phyloP scores from a whole-genome alignment of 2,329 filamentous ascomycete species.

The Beauveria medogensis region DNA sequence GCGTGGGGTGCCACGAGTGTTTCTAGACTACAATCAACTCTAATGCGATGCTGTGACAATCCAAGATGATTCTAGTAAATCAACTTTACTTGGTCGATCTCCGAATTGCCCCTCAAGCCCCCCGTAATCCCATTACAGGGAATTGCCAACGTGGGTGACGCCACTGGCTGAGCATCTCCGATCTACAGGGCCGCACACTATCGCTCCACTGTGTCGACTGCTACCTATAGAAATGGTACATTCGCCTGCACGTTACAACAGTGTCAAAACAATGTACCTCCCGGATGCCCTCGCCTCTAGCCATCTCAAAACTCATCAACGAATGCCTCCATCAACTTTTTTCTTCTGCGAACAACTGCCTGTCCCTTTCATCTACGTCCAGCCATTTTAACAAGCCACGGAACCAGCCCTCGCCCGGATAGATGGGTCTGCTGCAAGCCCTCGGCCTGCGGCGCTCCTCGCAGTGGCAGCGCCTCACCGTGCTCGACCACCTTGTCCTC shows the following conservation, averaged over 20 bases:
- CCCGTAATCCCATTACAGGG: neutral
- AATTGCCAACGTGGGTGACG: neutral
- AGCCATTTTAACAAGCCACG: neutral
- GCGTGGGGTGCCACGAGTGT: no score
- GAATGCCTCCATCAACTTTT: neutral
- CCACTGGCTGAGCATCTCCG: neutral
- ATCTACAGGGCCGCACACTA: neutral
- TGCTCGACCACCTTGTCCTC: constrained; percentile 55
- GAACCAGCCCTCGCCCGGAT: neutral
- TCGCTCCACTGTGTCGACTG: neutral
- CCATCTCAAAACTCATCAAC: neutral
- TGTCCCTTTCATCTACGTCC: neutral
- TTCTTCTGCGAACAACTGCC: neutral
- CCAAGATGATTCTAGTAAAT: no score
- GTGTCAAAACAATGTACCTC: neutral
- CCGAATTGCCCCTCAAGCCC: no score
- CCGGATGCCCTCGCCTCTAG: neutral
- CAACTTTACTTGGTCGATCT: neutral
- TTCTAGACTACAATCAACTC: no score
- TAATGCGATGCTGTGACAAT: no score
- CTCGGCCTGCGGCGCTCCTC: constrained; percentile 40
- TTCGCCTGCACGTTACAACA: neutral
- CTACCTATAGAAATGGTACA: neutral
- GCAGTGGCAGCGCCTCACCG: constrained; percentile 40
- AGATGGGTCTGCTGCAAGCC: constrained; percentile 37